A percentile compares a stretch with the other conserved stretches of the same genome.
Evolutionary conservation across 495 filamentous ascomycete genomes (phyloP).

Genomic region (Pseudoneurospora amorphoporcata): DNA sequence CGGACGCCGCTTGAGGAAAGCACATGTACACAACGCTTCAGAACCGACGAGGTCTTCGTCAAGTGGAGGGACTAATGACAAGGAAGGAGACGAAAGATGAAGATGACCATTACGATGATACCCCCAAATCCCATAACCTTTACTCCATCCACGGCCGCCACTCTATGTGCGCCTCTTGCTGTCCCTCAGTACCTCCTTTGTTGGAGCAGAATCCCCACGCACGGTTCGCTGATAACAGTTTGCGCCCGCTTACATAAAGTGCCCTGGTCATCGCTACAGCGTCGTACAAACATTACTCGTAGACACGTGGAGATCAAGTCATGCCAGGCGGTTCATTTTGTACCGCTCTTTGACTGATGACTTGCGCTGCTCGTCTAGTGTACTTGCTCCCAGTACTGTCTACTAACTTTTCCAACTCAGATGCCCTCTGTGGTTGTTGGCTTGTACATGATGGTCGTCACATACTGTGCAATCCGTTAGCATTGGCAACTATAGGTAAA

Average conservation of each 20-base stretch:
- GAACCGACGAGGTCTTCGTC: slow-evolving; percentile 88
- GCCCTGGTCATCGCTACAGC: not conserved
- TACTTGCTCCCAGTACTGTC: not conserved
- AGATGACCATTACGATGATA: not conserved
- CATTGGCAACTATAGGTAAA: not conserved
- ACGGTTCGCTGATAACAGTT: not conserved
- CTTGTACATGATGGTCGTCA: slow-evolving; percentile 97
- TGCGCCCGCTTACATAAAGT: not conserved
- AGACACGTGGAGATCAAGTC: not conserved
- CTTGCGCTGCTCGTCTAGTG: not conserved
- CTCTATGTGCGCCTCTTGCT: not conserved
- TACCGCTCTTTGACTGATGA: not conserved
- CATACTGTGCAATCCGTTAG: slow-evolving; percentile 54
- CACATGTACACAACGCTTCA: slow-evolving; percentile 86
- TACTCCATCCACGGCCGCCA: not conserved
- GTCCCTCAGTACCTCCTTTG: not conserved
- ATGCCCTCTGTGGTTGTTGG: slow-evolving; percentile 44
- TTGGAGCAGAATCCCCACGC: not conserved
- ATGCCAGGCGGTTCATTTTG: not conserved
- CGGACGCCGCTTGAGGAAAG: slow-evolving; percentile 66
- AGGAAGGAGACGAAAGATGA: not conserved
- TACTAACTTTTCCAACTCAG: not conserved
- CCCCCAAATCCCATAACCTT: not conserved
- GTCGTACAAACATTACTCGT: not conserved
- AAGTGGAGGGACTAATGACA: slow-evolving; percentile 71